phyloP scores from a whole-genome alignment of 352 stramenopile species.

The Thraustotheca clavata region DNA sequence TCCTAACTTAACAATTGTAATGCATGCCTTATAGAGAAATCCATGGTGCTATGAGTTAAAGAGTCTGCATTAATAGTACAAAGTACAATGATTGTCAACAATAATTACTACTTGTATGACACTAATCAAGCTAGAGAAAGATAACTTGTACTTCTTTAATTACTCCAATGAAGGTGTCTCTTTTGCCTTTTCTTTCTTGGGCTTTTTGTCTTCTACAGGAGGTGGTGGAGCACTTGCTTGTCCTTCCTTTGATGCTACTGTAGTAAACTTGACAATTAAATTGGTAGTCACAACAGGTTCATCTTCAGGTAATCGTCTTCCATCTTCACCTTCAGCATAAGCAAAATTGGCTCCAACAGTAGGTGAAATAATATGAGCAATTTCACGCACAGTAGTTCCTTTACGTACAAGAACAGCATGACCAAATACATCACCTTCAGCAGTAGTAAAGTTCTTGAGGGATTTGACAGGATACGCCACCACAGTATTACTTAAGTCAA shows the following conservation, averaged over 20 bases:
- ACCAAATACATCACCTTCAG: constrained; percentile 58
- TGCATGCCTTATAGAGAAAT: background rate
- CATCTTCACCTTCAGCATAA: constrained; percentile 76
- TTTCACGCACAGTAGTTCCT: constrained; percentile 68
- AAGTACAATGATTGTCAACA: too few species aligned
- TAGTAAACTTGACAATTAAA: constrained; percentile 63
- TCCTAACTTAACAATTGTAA: constrained; percentile 1
- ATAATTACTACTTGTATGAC: too few species aligned
- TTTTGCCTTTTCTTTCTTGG: constrained; percentile 12
- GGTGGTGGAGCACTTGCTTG: background rate
- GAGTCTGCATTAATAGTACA: too few species aligned
- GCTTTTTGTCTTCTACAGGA: constrained; percentile 11
- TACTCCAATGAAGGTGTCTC: too few species aligned
- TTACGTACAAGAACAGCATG: constrained; percentile 67
- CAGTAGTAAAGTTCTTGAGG: constrained; percentile 76
- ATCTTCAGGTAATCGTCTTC: constrained; percentile 59
- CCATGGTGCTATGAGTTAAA: too few species aligned
- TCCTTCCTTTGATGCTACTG: constrained; percentile 13
- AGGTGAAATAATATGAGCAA: constrained; percentile 55
- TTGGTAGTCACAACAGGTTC: constrained; percentile 50
- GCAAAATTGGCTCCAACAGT: constrained; percentile 67
- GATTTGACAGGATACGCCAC: constrained; percentile 83
- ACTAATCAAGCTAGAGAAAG: too few species aligned
- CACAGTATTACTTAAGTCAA: constrained; percentile 71
- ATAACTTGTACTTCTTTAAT: too few species aligned